phyloP scores from a whole-genome alignment of 177 flowering plant genomes.

The Vitis hybrid region DNA sequence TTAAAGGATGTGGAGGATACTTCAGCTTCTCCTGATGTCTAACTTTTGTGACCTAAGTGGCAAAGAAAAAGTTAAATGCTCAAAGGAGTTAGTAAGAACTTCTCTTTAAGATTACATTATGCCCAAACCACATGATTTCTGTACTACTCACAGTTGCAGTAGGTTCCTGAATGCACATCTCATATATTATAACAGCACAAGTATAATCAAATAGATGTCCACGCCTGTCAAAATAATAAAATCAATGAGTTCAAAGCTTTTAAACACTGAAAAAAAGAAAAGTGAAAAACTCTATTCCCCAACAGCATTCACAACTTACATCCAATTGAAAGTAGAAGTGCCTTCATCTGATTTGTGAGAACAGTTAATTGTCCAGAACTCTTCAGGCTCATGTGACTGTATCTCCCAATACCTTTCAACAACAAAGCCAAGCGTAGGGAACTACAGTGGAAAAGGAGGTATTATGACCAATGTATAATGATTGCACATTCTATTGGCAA shows the following conservation, averaged over 20 bases:
- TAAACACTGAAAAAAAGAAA: not conserved
- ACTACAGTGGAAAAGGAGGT: slow-evolving; percentile 44
- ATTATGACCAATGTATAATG: not conserved
- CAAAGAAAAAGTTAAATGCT: not conserved
- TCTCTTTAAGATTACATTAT: not conserved
- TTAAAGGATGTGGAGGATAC: slow-evolving; percentile 91
- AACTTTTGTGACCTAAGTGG: slow-evolving; percentile 69
- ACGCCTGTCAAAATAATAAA: slow-evolving; percentile 57
- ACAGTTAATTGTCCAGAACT: slow-evolving; percentile 92
- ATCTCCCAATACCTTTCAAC: slow-evolving; percentile 98
- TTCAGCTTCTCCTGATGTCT: slow-evolving; percentile 75
- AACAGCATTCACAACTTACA: slow-evolving; percentile 40
- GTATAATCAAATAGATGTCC: slow-evolving; percentile 91
- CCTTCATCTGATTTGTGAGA: slow-evolving; percentile 85
- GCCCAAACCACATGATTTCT: not conserved
- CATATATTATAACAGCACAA: slow-evolving; percentile 78
- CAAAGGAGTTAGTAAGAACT: not conserved
- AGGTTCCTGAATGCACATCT: slow-evolving; percentile 91
- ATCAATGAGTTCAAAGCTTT: not conserved
- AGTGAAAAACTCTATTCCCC: slow-evolving; percentile 3
- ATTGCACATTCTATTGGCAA: not conserved
- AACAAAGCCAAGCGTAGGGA: slow-evolving; percentile 95
- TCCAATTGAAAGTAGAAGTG: slow-evolving; percentile 79
- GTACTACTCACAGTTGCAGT: slow-evolving; percentile 74
- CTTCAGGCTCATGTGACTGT: slow-evolving; percentile 94